These are phyloP conservation scores for Cordyceps farinosa DNA, from an alignment of 2,329 filamentous ascomycete species.

Conservation along the genomic window DNA sequence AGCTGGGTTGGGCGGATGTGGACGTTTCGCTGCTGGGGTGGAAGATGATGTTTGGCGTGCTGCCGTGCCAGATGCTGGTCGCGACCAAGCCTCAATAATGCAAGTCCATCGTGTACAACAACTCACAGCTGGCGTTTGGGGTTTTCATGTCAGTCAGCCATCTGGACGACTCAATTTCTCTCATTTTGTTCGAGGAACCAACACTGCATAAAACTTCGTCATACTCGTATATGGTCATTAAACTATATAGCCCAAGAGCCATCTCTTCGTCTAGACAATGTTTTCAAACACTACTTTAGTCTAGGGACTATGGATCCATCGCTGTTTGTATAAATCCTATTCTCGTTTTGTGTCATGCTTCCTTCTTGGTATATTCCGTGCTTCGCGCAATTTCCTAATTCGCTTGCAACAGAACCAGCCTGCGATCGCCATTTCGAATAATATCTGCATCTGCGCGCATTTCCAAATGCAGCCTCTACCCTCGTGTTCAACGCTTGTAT, in stretches of 20 bases:
- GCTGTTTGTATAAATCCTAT: neutral
- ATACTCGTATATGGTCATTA: conserved; percentile 10
- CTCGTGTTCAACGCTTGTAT: neutral
- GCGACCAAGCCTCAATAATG: conserved; percentile 17
- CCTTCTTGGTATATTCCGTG: conserved; percentile 4
- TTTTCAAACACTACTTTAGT: conserved; percentile 7
- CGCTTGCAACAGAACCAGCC: neutral
- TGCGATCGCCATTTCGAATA: neutral
- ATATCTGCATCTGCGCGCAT: neutral
- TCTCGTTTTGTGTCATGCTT: neutral
- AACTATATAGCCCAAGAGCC: neutral
- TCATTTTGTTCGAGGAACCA: neutral
- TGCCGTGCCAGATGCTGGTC: conserved; percentile 19
- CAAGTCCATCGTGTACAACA: neutral
- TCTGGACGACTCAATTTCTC: no score
- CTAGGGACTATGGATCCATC: neutral
- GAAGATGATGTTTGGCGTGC: conserved; percentile 18
- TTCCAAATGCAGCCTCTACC: neutral
- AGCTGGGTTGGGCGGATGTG: conserved; percentile 17
- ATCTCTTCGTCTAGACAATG: neutral
- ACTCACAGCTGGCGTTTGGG: neutral
- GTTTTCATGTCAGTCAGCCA: neutral
- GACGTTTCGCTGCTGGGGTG: conserved; percentile 16
- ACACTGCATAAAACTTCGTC: neutral
- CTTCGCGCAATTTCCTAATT: neutral